Evolutionary conservation across 2,329 filamentous ascomycete species (phyloP).

Genomic region (Aspergillus fijiensis): DNA sequence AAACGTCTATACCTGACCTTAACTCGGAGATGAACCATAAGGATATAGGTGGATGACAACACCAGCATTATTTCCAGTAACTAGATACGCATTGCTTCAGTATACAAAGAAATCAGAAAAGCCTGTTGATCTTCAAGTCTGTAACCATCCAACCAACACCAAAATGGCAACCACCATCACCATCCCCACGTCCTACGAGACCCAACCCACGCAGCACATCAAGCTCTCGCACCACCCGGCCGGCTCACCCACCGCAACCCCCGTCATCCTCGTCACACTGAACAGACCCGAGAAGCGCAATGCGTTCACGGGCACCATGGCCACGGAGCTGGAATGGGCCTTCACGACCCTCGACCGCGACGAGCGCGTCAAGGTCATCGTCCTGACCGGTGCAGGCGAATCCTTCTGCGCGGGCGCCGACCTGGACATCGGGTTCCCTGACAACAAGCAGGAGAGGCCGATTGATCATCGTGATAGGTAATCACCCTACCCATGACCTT

Average conservation of each 20-base stretch:
- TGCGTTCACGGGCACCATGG: conserved; percentile 56
- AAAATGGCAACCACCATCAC: conserved; percentile 4
- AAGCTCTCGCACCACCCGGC: conserved; percentile 40
- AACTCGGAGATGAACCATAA: too few species aligned
- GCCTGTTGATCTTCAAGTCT: too few species aligned
- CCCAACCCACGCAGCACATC: conserved; percentile 34
- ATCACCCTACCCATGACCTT: too few species aligned
- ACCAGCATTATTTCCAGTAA: too few species aligned
- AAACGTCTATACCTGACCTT: background rate
- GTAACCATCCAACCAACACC: background rate
- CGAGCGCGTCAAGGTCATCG: conserved; percentile 54
- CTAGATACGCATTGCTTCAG: too few species aligned
- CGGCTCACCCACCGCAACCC: conserved; percentile 50
- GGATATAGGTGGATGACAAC: too few species aligned
- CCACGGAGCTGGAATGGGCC: conserved; percentile 44
- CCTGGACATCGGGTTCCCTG: conserved; percentile 53
- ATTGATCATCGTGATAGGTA: conserved; percentile 55
- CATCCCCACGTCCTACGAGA: conserved; percentile 38
- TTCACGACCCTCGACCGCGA: conserved; percentile 50
- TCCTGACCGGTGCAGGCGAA: conserved; percentile 53
- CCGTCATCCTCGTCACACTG: conserved; percentile 51
- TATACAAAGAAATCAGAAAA: too few species aligned
- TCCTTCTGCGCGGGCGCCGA: conserved; percentile 56
- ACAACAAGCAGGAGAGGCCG: conserved; percentile 39
- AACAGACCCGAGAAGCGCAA: conserved; percentile 60